Percentiles rank a stretch among this genome's conserved stretches.
Conservation (phyloP, 1,139 yeast genomes). For the Yamadazyma sp. region DNA sequence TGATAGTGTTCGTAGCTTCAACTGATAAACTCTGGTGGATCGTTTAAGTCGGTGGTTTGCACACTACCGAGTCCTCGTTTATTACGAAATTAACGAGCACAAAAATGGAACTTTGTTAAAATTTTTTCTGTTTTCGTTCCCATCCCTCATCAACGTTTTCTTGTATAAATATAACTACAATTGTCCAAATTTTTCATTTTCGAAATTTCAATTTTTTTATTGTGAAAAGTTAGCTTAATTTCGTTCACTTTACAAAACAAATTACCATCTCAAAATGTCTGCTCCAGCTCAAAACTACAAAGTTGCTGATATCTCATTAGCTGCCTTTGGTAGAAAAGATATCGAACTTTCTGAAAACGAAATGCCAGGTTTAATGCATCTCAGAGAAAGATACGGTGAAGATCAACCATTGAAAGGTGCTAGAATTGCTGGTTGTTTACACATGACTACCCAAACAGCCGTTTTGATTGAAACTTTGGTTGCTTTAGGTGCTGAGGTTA, state of each 20-base stretch:
- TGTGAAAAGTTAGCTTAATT: too few species aligned
- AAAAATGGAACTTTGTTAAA: constrained; percentile 5
- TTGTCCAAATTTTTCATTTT: neutral
- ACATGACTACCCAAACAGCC: constrained; percentile 99
- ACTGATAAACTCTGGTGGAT: neutral
- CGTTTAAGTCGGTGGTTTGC: neutral
- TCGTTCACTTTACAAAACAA: too few species aligned
- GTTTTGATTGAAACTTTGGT: constrained; percentile 96
- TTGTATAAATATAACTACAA: neutral
- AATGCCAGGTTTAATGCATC: constrained; percentile 99
- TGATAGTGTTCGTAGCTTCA: constrained; percentile 1
- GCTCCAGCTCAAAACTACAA: constrained; percentile 63
- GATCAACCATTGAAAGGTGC: constrained; percentile 98
- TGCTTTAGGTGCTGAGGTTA: constrained; percentile 99
- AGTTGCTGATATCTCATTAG: constrained; percentile 97
- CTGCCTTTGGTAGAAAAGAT: constrained; percentile 99
- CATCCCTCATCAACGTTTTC: constrained; percentile 6
- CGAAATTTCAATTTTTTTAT: neutral
- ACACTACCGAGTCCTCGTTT: constrained; percentile 1
- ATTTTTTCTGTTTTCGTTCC: constrained; percentile 3
- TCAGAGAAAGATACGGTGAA: constrained; percentile 88
- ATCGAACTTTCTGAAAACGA: constrained; percentile 98
- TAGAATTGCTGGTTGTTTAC: constrained; percentile 98
- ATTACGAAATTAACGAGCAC: constrained; percentile 1
- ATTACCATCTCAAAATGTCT: constrained; percentile 19